Base-by-base conservation (phyloP, 2,329 filamentous ascomycete genomes). In the Ophiocordyceps camponoti-rufipedis region DNA sequence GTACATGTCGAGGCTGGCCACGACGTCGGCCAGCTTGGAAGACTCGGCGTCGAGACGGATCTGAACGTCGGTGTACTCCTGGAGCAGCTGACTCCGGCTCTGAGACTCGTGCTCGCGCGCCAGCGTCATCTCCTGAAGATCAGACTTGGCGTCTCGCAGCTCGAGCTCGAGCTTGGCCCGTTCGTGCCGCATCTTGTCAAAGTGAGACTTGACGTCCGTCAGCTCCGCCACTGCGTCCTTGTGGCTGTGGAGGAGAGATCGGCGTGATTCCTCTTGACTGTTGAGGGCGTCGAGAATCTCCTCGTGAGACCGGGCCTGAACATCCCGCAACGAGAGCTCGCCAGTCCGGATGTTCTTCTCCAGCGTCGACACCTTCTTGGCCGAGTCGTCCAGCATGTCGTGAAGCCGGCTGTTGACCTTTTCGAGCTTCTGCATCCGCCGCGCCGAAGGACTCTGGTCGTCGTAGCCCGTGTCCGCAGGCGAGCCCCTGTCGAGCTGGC, bases 41-140 rank as follows among this genome's bases (percentile, higher is more conserved):
- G 79, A 77, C 63, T 96, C 91, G 6, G 83, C 81, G 58, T 96
- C 91, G 14, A 96, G 73, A 42, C 87, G 78, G 54, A 96, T 94
- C 56, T 96, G 91, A 43, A 96, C 70, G 56, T 96, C 91, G 1
- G 88, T 80, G 60, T 89, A 94, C 58, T 96, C 91, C 55, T 94
- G 80, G 28, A 96, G 71, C 28, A 96, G 72, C 58, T 96, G 87
- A 55, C 75, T 85, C 53, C 91, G 82, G 60, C 84, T 89, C n/a
- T 82, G 75, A 8, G 82, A 73, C 61, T 96, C 89, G 57, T 94
- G 85, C 51, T 95, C 89, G 47, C 84, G 76, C 42, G 85, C 81
- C 44, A 78, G 66, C 11, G 76, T 71, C 63, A 94, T 72, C 54
- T 95, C 89, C 51, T 85, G 77, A 9, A 94, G 71, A 57, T 96